Percentiles rank a stretch among this genome's conserved stretches.
Evolutionary conservation across 352 stramenopile genomes (phyloP).

Genomic region (Hyaloperonospora arabidopsidis): DNA sequence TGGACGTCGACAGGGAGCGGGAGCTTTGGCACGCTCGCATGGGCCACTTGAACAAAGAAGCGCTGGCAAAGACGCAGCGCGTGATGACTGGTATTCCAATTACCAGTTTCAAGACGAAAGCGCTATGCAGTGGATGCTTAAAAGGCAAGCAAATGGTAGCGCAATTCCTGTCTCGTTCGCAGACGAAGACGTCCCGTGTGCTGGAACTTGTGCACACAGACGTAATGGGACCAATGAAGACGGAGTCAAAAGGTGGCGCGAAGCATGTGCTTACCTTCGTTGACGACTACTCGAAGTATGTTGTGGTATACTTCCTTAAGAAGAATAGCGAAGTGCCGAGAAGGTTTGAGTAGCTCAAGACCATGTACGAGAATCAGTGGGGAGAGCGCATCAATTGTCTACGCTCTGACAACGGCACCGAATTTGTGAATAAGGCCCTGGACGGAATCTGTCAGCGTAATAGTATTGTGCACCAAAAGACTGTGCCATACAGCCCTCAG

Average conservation of each 20-base stretch:
- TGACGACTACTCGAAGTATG: neutral
- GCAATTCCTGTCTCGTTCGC: slow-evolving; percentile 2
- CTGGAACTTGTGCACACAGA: slow-evolving; percentile 9
- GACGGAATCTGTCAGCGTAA: neutral
- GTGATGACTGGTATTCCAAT: neutral
- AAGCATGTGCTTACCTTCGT: slow-evolving; percentile 6
- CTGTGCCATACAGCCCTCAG: slow-evolving; percentile 2
- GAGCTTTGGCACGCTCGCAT: slow-evolving; percentile 24
- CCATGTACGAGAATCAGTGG: neutral
- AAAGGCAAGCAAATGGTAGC: neutral
- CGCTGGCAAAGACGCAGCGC: neutral
- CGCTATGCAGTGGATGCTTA: neutral
- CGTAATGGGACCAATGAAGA: slow-evolving; percentile 18
- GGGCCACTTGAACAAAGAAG: slow-evolving; percentile 8
- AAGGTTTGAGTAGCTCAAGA: neutral
- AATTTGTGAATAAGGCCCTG: slow-evolving; percentile 19
- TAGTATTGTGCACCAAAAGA: slow-evolving; percentile 8
- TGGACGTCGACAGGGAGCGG: slow-evolving; percentile 8
- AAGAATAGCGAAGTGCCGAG: neutral
- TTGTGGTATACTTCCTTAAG: neutral
- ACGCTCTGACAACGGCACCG: slow-evolving; percentile 22
- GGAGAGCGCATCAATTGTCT: slow-evolving; percentile 10
- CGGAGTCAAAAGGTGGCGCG: slow-evolving; percentile 8
- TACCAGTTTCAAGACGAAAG: neutral
- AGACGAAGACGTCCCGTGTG: slow-evolving; percentile 6